phyloP scores from a whole-genome alignment of 805 yeast genomes.

The Ogataea pini region DNA sequence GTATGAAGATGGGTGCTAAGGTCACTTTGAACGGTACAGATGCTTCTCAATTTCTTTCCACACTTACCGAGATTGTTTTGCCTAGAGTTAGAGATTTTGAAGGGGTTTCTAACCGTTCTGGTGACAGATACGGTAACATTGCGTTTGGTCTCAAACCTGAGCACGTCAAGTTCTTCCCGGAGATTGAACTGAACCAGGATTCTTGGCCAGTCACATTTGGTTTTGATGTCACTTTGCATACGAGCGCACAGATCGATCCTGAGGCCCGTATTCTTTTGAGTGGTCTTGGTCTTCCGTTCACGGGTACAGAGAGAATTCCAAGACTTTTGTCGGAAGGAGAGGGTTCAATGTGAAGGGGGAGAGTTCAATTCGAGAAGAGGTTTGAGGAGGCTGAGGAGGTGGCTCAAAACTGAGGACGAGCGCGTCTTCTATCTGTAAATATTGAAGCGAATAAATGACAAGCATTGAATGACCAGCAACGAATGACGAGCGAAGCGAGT shows the following conservation, averaged over 20 bases:
- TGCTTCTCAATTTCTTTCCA: constrained; percentile 81
- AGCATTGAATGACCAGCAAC: no score
- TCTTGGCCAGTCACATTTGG: constrained; percentile 87
- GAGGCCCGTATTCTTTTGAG: constrained; percentile 86
- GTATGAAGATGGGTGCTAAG: constrained; percentile 90
- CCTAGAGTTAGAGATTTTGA: constrained; percentile 88
- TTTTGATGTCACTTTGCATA: constrained; percentile 79
- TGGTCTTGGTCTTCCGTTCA: constrained; percentile 79
- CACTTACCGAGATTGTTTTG: constrained; percentile 87
- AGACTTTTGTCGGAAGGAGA: constrained; percentile 26
- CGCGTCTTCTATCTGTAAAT: background rate
- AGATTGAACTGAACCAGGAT: constrained; percentile 86
- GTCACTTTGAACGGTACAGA: constrained; percentile 74
- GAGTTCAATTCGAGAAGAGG: no score
- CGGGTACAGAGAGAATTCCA: constrained; percentile 48
- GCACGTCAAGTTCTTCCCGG: constrained; percentile 85
- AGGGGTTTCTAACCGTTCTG: constrained; percentile 75
- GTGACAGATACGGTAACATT: constrained; percentile 84
- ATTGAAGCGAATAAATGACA: background rate
- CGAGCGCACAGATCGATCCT: constrained; percentile 85
- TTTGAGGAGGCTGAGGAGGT: no score
- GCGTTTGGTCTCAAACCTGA: constrained; percentile 80
- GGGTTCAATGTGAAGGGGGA: no score
- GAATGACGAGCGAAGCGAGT: no score
- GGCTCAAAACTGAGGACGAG: no score